Evolutionary conservation across 176 grass and related monocot genomes (phyloP).

Genomic region (Oryza meyeriana): DNA sequence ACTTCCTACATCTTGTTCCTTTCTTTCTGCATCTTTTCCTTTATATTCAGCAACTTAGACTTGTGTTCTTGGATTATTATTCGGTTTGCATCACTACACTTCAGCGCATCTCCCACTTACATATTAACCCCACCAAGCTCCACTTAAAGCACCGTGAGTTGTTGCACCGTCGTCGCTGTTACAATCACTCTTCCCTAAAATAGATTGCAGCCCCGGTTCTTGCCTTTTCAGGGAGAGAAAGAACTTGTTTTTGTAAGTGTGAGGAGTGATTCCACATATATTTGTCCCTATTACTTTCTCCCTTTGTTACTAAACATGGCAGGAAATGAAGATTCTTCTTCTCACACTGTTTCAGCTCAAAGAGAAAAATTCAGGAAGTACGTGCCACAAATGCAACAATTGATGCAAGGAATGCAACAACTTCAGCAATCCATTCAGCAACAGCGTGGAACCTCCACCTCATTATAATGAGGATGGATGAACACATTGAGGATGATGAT

Average conservation of each 20-base stretch:
- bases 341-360: too few species aligned
- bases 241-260: neutral
- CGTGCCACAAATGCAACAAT: neutral
- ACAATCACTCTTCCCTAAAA: too few species aligned
- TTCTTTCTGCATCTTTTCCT: neutral
- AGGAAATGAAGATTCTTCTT: too few species aligned
- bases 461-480: neutral
- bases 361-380: neutral
- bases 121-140: neutral
- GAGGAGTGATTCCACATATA: neutral
- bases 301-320: neutral
- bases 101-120: neutral
- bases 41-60: slow-evolving; percentile 16
- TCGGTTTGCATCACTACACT: slow-evolving; percentile 17
- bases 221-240: too few species aligned
- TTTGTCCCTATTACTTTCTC: too few species aligned
- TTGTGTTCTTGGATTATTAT: slow-evolving; percentile 21
- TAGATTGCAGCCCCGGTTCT: too few species aligned
- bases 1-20: neutral
- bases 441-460: neutral
- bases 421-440: neutral
- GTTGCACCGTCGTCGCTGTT: too few species aligned
- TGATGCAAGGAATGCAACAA: neutral
- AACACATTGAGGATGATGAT: neutral
- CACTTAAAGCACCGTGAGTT: too few species aligned